Evolutionary conservation across 108 stramenopile genomes (phyloP), one percentile per base, ranked within the genome.

Genomic region (Skeletonema grethae): DNA sequence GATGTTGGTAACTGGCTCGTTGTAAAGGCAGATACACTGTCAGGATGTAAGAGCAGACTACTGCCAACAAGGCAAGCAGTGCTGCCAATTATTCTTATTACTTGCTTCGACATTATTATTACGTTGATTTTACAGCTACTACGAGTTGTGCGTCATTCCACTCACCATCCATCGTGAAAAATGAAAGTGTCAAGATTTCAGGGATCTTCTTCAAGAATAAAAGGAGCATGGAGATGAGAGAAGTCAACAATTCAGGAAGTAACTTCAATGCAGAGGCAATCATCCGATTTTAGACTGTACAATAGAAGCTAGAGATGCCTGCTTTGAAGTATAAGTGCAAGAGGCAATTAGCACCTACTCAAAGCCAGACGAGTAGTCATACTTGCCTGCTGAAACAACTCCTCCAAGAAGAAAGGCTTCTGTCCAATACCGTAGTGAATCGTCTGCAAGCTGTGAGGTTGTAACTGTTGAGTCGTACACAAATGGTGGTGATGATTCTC

Each of bases 371-470:
- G 41, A 43, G 41, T 43, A 43, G 41, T 43, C 41, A 36, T 67
- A 53, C 12, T 43, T 43, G 36, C 39, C 39, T 11, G 41, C 63
- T 11, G 63, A 64, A 9, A 64, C 34, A 25, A 64, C 41, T 24
- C 34, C 29, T 32, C 66, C 69, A 70, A 70, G 69, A 43, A 74
- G 43, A 29, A 74, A 57, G 22, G 73, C 61, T 28, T 55, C 65
- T 12, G 78, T 69, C 85, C 85, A 86, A 24, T 28, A 46, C 16
- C 50, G 32, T 13, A 81, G 35, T 34, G 85, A 82, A 22, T 64
- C 72, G 50, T 86, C 85, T 29, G 82, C 73, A 38, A 86, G 83
- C 11, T 72, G 57, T 16, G 62, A 25, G 12, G 82, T 66, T n/a
- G 15, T 39, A 10, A 73, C 66, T 5, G 61, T 48, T 29, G 67